Evolutionary conservation across 495 filamentous ascomycete species (phyloP), one percentile per base, ranked within the genome.

Genomic region (Copromyces sp.): DNA sequence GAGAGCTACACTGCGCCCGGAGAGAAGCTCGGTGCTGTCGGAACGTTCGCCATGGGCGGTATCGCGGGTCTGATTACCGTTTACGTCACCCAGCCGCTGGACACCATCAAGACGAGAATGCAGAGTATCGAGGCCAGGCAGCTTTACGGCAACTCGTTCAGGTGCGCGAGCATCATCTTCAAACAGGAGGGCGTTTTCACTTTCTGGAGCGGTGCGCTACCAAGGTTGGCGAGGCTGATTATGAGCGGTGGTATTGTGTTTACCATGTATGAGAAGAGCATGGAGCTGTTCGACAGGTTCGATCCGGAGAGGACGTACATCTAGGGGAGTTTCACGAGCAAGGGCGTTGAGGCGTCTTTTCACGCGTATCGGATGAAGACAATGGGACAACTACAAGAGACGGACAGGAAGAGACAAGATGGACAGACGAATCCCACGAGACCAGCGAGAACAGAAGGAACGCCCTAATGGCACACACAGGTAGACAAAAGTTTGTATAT

Each of bases 261-360:
- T 79, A 94, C 96, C 4, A 97, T 98, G 94, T 98, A 99, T 80
- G 95, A 99, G 84, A 98, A 98, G 86, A 91, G 91, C 47, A 98
- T 99, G 83, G 96, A 98, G 71, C 76, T 91, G 68, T 86, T 99
- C 81, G 91, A 95, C 78, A 83, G 80, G 73, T 42, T 94, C 32
- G 95, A 99, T 80, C 96, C 95, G 14, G 87, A 97, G 76, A 87
- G 90, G 74, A 90, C 87, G 80, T 98, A 97, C 80, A 88, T 98
- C 72, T 95, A 84, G 12, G 71, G 68, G 3, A 4, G 9, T 53
- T n/a, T 2, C 24, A 16, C 14, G 41, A 37, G 59, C 39, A n/a
- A 47, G 39, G 69, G 71, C 70, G 70, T 42, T 76, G 45, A 59
- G 72, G 44, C 41, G 72, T 40, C 24, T 70, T 29, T 32, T 39